phyloP scores from a whole-genome alignment of 768 basidiomycete species.

The Fomitopsis serialis region DNA sequence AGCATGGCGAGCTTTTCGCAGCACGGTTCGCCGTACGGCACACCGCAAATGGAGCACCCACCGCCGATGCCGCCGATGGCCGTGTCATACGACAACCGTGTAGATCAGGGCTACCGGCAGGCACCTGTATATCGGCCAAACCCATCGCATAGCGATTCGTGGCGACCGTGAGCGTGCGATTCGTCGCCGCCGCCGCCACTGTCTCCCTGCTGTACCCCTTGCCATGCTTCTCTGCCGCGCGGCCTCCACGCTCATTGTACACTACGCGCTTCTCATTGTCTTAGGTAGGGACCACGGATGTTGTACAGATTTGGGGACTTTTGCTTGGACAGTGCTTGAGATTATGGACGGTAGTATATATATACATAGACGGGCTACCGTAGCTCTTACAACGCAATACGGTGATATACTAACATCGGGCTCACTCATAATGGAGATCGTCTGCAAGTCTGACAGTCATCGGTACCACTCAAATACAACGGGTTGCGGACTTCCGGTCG shows the following conservation, averaged over 20 bases:
- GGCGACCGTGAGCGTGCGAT: neutral
- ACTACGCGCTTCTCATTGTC: neutral
- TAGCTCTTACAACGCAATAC: neutral
- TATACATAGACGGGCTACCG: neutral
- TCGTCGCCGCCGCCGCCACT: neutral
- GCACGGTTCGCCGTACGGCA: slow-evolving; percentile 2
- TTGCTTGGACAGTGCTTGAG: neutral
- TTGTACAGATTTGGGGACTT: neutral
- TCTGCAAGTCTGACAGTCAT: too few species aligned
- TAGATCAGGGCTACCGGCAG: slow-evolving; percentile 40
- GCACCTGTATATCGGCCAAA: slow-evolving; percentile 61
- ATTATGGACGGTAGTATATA: neutral
- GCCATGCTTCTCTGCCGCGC: neutral
- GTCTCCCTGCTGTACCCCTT: neutral
- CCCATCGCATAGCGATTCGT: slow-evolving; percentile 3
- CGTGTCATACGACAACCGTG: slow-evolving; percentile 31
- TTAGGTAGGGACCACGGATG: neutral
- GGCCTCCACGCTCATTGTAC: neutral
- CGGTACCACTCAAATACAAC: too few species aligned
- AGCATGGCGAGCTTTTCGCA: slow-evolving; percentile 6
- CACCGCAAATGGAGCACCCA: slow-evolving; percentile 28
- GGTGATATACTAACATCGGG: too few species aligned
- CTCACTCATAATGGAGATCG: too few species aligned
- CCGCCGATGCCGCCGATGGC: slow-evolving; percentile 38
- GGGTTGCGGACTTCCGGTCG: too few species aligned